Conservation (phyloP, 202 grass and related monocot genomes). For the Bolboschoenoplectus hybrid region DNA sequence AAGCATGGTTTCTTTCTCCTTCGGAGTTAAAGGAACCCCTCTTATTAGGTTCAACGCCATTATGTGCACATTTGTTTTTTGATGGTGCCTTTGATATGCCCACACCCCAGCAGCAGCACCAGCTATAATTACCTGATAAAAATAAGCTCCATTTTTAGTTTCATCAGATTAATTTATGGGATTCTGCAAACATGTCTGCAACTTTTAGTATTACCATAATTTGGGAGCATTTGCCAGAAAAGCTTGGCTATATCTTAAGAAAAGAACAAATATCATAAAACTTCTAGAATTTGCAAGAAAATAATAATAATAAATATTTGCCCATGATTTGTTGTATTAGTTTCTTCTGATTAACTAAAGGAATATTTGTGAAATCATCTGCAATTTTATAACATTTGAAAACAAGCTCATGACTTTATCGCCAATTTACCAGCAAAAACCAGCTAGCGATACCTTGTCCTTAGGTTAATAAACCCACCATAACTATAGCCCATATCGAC, state of each 20-base stretch:
- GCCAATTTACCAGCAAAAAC: background rate
- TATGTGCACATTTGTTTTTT: slow-evolving; percentile 84
- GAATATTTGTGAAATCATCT: background rate
- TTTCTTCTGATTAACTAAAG: background rate
- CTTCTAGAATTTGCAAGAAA: background rate
- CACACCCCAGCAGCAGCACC: slow-evolving; percentile 69
- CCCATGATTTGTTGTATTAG: background rate
- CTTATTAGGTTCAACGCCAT: slow-evolving; percentile 86
- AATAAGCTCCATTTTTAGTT: slow-evolving; percentile 14
- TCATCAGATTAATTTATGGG: too few species aligned
- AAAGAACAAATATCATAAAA: background rate
- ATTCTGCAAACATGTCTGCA: background rate
- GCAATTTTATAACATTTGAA: background rate
- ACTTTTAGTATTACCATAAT: slow-evolving; percentile 1
- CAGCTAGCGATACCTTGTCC: background rate
- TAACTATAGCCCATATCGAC: background rate
- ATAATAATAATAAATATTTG: background rate
- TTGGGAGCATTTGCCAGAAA: background rate
- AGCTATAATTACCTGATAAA: slow-evolving; percentile 64
- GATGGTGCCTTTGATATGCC: slow-evolving; percentile 83
- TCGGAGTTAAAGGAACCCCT: slow-evolving; percentile 72
- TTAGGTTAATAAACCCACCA: background rate
- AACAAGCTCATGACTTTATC: background rate
- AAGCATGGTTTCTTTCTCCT: slow-evolving; percentile 84
- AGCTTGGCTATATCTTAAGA: background rate